Evolutionary conservation across 441 rosid genomes (phyloP), one percentile per base, ranked within the genome.

Genomic region (Syzygium malaccense): DNA sequence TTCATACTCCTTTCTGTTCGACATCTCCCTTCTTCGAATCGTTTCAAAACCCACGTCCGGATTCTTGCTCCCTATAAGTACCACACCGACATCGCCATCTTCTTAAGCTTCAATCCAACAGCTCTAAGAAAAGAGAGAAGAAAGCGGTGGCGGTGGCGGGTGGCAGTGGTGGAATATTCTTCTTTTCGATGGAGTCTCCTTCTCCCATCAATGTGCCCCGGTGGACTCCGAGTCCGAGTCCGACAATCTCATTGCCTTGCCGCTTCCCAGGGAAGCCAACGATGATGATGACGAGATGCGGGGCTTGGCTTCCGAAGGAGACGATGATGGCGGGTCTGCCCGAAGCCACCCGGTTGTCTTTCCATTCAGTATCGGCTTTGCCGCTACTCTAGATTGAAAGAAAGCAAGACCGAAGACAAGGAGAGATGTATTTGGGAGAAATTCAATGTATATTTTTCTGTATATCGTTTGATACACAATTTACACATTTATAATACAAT

Each of bases 211-310:
- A 87, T 37, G 92, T 92, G 28, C 93, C 90, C 1, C 60, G 92
- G 85, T 92, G 95, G 93, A 57, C 78, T 23, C 92, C 93, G 26
- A 92, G 89, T 66, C 90, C 90, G 7, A 55, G 80, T 26, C 89
- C 58, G 33, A 51, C 86, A 14, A 85, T 71, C 14, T 71, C 87
- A n/a, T 26, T 79, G 45, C 45, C 45, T 41, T 8, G 32, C 85
- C 84, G 10, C 89, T 41, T 5, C 78, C 51, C 14, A 33, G 45
- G 4, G 62, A 88, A 33, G 53, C 10, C 2, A 68, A 30, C 6
- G 32, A 64, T 5, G 56, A 83, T 8, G 25, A 28, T 41, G 45
- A 41, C 1, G 45, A 41, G 45, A 41, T 41, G 45, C 45, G 45
- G 45, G 45, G 45, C 45, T 41, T 7, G 45, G 45, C 45, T 6